Evolutionary conservation across 106 monocot genomes (phyloP).

Genomic region (Phalaenopsis equestris): DNA sequence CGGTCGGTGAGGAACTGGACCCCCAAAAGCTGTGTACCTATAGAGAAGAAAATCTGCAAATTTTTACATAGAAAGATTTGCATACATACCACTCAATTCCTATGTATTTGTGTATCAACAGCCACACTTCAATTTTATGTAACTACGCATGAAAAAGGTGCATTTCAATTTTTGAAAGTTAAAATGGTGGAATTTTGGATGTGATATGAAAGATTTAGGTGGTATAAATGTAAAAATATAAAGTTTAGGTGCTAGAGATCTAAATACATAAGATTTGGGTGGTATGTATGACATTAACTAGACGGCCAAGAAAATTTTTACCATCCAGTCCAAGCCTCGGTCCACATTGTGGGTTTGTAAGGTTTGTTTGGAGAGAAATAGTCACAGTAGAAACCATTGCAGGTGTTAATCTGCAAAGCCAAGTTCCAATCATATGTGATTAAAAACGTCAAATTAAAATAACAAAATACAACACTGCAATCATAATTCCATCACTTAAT

Average conservation of each 20-base stretch:
- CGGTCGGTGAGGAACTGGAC: slow-evolving; percentile 69
- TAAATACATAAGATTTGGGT: no score
- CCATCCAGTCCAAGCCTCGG: slow-evolving; percentile 95
- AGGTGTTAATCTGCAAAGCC: slow-evolving; percentile 66
- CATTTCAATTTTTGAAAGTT: no score
- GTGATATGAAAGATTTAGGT: no score
- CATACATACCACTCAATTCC: no score
- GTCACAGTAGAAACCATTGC: slow-evolving; percentile 92
- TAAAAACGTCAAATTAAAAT: not conserved
- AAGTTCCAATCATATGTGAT: not conserved
- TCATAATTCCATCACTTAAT: not conserved
- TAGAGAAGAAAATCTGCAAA: not conserved
- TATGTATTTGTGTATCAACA: no score
- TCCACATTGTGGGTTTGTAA: slow-evolving; percentile 93
- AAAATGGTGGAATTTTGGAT: no score
- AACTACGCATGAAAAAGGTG: no score
- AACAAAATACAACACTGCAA: not conserved
- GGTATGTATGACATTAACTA: not conserved
- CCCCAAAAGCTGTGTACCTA: slow-evolving; percentile 82
- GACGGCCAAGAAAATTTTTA: slow-evolving; percentile 9
- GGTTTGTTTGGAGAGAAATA: slow-evolving; percentile 73
- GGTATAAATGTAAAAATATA: no score
- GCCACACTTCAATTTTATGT: no score
- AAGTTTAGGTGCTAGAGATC: no score
- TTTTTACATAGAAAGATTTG: not conserved